Evolutionary conservation across 179 eudicot genomes (phyloP).

Genomic region (Pouteria campechiana): DNA sequence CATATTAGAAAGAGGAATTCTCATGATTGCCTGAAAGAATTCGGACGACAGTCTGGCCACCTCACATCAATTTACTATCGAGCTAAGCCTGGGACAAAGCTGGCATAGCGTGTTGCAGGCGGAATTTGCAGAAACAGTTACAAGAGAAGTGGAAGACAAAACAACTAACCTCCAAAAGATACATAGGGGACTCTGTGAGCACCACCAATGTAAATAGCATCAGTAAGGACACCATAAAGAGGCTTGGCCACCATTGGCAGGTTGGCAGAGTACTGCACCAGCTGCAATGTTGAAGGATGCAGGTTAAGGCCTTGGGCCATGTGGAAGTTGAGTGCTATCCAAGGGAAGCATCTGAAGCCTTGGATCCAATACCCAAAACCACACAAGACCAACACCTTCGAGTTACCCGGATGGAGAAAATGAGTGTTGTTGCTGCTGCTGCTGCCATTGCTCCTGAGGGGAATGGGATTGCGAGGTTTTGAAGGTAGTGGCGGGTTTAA

Average conservation of each 20-base stretch:
- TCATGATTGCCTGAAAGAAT: too few relatives aligned
- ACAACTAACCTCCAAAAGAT: conserved; percentile 70
- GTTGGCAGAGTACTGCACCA: conserved; percentile 54
- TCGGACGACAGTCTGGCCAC: too few relatives aligned
- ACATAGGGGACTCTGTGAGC: conserved; percentile 80
- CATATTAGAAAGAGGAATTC: too few relatives aligned
- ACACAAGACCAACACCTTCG: conserved; percentile 52
- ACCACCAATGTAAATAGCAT: conserved; percentile 71
- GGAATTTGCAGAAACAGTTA: too few relatives aligned
- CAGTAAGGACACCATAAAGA: conserved; percentile 73
- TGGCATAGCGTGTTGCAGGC: too few relatives aligned
- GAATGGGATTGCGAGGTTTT: too few relatives aligned
- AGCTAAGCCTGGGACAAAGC: too few relatives aligned
- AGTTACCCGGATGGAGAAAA: conserved; percentile 17
- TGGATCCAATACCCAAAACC: conserved; percentile 91
- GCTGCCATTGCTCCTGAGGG: conserved; percentile 1
- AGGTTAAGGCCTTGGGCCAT: conserved; percentile 67
- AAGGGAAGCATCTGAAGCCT: conserved; percentile 90
- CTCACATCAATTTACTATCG: too few relatives aligned
- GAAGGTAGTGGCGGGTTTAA: too few relatives aligned
- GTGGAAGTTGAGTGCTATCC: conserved; percentile 82
- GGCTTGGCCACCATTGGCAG: conserved; percentile 96
- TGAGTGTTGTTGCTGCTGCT: not conserved
- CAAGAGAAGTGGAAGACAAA: not conserved
- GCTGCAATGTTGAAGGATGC: conserved; percentile 72